phyloP scores from a whole-genome alignment of 2,329 filamentous ascomycete species.

The Trichoderma cornu-damae region DNA sequence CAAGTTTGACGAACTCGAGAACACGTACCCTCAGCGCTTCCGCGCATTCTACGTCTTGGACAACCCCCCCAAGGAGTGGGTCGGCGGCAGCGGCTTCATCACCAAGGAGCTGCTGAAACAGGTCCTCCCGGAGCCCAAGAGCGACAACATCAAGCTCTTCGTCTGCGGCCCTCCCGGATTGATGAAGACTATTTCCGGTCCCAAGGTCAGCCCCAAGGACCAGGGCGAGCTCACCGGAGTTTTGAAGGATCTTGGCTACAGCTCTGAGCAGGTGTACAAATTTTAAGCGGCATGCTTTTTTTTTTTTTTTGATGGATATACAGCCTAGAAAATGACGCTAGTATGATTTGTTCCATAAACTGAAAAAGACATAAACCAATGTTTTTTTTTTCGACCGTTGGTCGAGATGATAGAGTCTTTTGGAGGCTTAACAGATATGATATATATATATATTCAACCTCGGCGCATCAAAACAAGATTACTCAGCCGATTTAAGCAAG shows the following conservation, averaged over 20 bases:
- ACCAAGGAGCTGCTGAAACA: constrained; percentile 92
- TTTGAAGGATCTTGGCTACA: constrained; percentile 73
- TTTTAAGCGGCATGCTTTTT: constrained; percentile 49
- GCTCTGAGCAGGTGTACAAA: constrained; percentile 82
- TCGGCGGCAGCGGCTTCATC: constrained; percentile 72
- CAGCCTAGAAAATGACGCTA: not conserved
- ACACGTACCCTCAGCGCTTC: constrained; percentile 93
- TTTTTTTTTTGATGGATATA: not conserved
- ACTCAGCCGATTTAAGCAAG: too few species aligned
- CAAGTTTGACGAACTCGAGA: constrained; percentile 82
- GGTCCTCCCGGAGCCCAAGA: constrained; percentile 86
- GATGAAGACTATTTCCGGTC: constrained; percentile 88
- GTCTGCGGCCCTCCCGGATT: constrained; percentile 88
- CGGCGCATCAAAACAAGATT: too few species aligned
- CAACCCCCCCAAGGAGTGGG: constrained; percentile 74
- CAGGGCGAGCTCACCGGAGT: constrained; percentile 84
- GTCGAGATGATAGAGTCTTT: constrained; percentile 12
- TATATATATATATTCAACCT: too few species aligned
- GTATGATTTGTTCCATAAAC: constrained; percentile 10
- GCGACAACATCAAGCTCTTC: constrained; percentile 90
- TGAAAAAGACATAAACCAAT: not conserved
- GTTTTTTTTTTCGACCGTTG: too few species aligned
- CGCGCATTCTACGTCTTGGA: constrained; percentile 90
- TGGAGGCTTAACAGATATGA: not conserved
- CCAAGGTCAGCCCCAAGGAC: constrained; percentile 86